Percentiles rank a stretch among this genome's conserved stretches.
These are phyloP conservation scores for Stagonosporopsis chrysanthemi DNA, from an alignment of 2,329 filamentous ascomycete species.

Conservation along the genomic window DNA sequence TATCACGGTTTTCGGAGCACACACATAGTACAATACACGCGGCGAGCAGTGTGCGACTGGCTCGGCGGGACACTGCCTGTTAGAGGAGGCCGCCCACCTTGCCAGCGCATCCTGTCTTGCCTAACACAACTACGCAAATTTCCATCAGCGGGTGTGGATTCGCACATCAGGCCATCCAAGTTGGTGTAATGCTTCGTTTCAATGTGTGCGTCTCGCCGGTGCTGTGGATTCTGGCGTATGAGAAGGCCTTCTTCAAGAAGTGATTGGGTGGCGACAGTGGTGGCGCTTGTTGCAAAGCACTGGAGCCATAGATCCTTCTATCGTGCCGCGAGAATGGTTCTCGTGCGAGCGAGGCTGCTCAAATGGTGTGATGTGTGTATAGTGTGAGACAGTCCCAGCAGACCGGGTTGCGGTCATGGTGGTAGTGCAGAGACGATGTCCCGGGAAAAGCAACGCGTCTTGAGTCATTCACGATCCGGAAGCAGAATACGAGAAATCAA, in stretches of 20 bases:
- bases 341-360: constrained; percentile 14
- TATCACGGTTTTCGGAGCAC: constrained; percentile 17
- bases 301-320: constrained; percentile 6
- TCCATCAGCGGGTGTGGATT: not conserved
- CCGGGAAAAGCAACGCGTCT: constrained; percentile 11
- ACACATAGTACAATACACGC: constrained; percentile 10
- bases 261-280: constrained; percentile 16
- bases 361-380: constrained; percentile 17
- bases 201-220: constrained; percentile 2
- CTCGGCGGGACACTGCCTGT: constrained; percentile 3
- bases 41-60: constrained; percentile 3
- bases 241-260: not conserved
- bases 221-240: constrained; percentile 15
- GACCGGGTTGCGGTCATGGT: constrained; percentile 13
- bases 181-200: constrained; percentile 12
- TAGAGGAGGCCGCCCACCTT: constrained; percentile 6
- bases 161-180: not conserved
- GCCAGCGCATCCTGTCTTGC: constrained; percentile 17
- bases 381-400: constrained; percentile 15
- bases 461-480: not conserved
- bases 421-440: constrained; percentile 9
- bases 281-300: constrained; percentile 11
- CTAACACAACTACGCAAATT: not conserved
- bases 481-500: not conserved
- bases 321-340: constrained; percentile 4